Evolutionary conservation across 2,329 filamentous ascomycete species (phyloP).

Genomic region (Coccinonectria pachysandricola): DNA sequence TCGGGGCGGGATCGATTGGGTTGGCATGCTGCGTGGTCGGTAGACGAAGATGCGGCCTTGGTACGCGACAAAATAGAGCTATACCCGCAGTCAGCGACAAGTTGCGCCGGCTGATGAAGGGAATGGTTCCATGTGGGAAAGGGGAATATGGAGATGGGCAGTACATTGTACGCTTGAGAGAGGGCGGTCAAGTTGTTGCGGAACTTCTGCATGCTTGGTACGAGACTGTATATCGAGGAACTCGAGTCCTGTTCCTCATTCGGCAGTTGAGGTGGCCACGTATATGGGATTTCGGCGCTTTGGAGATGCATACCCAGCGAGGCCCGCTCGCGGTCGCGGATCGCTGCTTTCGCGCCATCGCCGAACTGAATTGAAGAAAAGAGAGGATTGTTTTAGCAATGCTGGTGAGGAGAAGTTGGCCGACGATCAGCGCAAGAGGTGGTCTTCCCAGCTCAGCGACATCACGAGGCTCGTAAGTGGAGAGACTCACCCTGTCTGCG

Average conservation of each 20-base stretch:
- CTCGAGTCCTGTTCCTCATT: slow-evolving; percentile 13
- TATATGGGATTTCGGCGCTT: slow-evolving; percentile 17
- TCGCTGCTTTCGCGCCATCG: slow-evolving; percentile 20
- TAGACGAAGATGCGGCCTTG: slow-evolving; percentile 47
- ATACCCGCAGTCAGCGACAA: slow-evolving; percentile 1
- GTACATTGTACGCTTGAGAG: slow-evolving; percentile 46
- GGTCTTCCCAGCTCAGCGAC: no score
- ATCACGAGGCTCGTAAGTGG: no score
- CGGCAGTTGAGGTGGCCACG: slow-evolving; percentile 18
- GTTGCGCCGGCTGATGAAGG: no score
- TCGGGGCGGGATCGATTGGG: slow-evolving; percentile 35
- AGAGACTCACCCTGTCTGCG: slow-evolving; percentile 27
- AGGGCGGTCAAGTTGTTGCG: slow-evolving; percentile 48
- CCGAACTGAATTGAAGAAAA: no score
- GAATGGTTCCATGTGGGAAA: no score
- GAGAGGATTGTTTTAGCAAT: background rate
- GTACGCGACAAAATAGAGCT: slow-evolving; percentile 54
- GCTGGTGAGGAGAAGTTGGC: no score
- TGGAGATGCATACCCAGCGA: slow-evolving; percentile 13
- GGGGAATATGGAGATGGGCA: no score
- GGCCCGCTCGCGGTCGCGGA: slow-evolving; percentile 26
- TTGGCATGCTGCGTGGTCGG: slow-evolving; percentile 33
- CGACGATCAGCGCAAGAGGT: no score
- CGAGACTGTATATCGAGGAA: slow-evolving; percentile 19
- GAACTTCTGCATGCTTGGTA: slow-evolving; percentile 28